Conservation (phyloP, 1,139 yeast species). For the Debaryomyces robertsiae region DNA sequence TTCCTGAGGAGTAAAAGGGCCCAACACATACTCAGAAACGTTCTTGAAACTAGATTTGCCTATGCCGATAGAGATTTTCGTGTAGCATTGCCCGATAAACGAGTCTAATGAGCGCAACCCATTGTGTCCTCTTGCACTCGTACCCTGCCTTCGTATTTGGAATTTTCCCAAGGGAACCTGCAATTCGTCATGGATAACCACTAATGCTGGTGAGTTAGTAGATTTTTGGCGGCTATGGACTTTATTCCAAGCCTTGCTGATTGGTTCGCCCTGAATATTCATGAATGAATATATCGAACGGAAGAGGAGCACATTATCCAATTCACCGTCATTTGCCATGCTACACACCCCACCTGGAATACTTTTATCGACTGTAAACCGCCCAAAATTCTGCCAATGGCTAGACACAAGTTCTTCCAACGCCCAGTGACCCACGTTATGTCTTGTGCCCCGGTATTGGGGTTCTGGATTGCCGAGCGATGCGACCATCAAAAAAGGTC, state of each 20-base stretch:
- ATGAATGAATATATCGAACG: constrained; percentile 58
- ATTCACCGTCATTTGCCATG: constrained; percentile 21
- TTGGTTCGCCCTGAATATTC: constrained; percentile 67
- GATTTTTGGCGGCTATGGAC: constrained; percentile 23
- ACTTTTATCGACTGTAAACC: constrained; percentile 25
- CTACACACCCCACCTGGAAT: constrained; percentile 22
- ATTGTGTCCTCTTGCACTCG: constrained; percentile 77
- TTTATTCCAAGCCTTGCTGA: constrained; percentile 49
- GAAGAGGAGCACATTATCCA: constrained; percentile 27
- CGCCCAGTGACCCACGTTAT: constrained; percentile 72
- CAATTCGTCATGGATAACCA: constrained; percentile 77
- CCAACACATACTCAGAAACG: constrained; percentile 66
- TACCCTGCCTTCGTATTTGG: constrained; percentile 56
- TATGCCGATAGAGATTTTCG: constrained; percentile 69
- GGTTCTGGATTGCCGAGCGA: constrained; percentile 84
- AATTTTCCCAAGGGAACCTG: constrained; percentile 64
- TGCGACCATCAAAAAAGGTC: constrained; percentile 44
- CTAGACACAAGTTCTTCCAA: constrained; percentile 34
- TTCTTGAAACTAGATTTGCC: constrained; percentile 50
- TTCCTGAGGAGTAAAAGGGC: constrained; percentile 45
- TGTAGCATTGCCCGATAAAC: constrained; percentile 45
- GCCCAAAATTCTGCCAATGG: constrained; percentile 26
- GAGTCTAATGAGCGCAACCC: constrained; percentile 64
- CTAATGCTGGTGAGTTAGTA: constrained; percentile 38
- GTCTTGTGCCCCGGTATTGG: constrained; percentile 62